These are phyloP conservation scores for Pyricularia sp. DNA, from an alignment of 2,329 filamentous ascomycete species.

Conservation along the genomic window DNA sequence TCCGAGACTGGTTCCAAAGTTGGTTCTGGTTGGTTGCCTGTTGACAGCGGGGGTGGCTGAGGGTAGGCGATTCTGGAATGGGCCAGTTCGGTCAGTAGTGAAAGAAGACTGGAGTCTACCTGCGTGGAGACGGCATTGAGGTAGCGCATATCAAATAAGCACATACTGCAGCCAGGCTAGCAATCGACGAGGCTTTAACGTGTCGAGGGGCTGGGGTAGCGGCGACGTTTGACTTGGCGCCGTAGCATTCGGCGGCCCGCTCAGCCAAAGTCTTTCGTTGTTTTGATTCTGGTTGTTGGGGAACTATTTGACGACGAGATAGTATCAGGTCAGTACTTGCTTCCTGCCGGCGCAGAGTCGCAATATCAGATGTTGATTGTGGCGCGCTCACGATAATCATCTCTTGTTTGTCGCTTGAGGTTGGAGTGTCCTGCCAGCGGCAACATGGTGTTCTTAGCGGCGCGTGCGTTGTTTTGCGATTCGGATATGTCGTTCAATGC, in stretches of 20 bases:
- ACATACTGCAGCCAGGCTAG: conserved; percentile 6
- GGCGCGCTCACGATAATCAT: not conserved
- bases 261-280: conserved; percentile 42
- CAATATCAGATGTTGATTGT: not conserved
- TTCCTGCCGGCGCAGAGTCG: not conserved
- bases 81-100: not conserved
- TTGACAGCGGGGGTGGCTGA: conserved; percentile 15
- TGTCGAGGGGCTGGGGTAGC: conserved; percentile 17
- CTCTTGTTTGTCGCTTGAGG: conserved; percentile 31
- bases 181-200: conserved; percentile 27
- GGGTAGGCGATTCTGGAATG: not conserved
- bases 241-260: conserved; percentile 35
- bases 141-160: not conserved
- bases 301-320: conserved; percentile 21
- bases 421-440: conserved; percentile 23
- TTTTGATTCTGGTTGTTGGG: conserved; percentile 41
- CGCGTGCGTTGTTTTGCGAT: conserved; percentile 46
- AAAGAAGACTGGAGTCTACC: not conserved
- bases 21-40: conserved; percentile 27
- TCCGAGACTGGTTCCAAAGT: conserved; percentile 45
- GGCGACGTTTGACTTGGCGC: conserved; percentile 22
- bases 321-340: not conserved
- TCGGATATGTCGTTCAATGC: conserved; percentile 41
- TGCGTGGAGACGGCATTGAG: not conserved
- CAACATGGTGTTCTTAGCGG: conserved; percentile 11